Conservation (phyloP, 129 eudicot species). For the Flaveria robusta region DNA sequence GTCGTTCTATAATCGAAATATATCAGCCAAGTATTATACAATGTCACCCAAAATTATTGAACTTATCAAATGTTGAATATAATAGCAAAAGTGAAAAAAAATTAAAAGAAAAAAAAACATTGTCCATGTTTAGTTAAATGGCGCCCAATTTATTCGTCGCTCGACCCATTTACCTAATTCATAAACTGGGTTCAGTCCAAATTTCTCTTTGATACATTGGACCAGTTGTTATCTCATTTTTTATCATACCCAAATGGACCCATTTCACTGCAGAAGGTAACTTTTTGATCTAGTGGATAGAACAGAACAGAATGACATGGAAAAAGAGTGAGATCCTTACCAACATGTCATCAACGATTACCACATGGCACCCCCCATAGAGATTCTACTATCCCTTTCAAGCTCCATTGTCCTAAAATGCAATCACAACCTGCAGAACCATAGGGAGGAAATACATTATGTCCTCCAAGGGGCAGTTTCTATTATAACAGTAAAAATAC, state of each 20-base stretch:
- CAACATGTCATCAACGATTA: neutral
- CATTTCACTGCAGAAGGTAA: neutral
- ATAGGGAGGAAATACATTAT: neutral
- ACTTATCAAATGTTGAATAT: neutral
- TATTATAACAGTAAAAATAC: neutral
- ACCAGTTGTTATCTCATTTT: neutral
- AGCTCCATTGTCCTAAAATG: neutral
- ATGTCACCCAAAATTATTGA: neutral
- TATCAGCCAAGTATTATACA: neutral
- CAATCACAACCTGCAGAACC: neutral
- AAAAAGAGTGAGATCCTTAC: neutral
- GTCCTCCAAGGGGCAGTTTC: neutral
- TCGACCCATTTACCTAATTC: neutral
- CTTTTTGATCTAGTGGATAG: neutral
- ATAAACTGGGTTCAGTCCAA: neutral
- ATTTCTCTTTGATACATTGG: neutral
- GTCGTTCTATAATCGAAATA: neutral
- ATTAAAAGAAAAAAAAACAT: no score
- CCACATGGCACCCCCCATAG: neutral
- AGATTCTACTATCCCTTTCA: neutral
- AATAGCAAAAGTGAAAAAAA: no score
- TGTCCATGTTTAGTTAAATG: no score
- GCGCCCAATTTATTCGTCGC: neutral
- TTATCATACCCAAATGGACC: neutral
- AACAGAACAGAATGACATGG: neutral